Evolutionary conservation across 2,329 filamentous ascomycete species (phyloP), one percentile per base, ranked within the genome.

Genomic region (Paraphoma sp.): DNA sequence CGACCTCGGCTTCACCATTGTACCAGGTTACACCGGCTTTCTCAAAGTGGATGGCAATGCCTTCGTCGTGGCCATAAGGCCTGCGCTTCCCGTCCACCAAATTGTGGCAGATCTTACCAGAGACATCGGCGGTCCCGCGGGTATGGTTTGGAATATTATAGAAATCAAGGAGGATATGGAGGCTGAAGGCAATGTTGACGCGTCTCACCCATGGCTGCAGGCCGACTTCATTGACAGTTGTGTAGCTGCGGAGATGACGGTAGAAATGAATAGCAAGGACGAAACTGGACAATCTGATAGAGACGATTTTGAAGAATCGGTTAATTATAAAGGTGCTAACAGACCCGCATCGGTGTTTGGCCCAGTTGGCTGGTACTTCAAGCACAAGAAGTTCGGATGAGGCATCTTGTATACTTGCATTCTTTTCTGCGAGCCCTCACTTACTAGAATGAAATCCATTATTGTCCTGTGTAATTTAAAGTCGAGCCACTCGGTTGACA

Each of bases 81-180:
- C 38, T n/a, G 17, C 8, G 5, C 4, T 12, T 10, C 36, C 36
- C 16, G 47, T 49, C 6, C 47, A 38, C 23, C 47, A 49, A 31
- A 49, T 49, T 16, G 23, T 43, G 4, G 36, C 10, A 14, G 47
- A 49, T 16, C 10, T 49, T 14, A 43, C 47, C 17, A 14, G 1
- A 9, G 2, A 3, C 5, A 9, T 4, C 7, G 28, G 28, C 3
- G 47, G 47, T 8, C 47, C 47, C 2, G 47, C 47, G 14, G 47
- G 47, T 9, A 49, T 49, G 47, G 36, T 49, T 10, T 49, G 47
- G 18, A 18, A 49, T 29, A 42, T 11, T 3, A 42, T 49, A 14
- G 3, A 16, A 2, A 29, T 28, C 23, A n/a, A 43, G 7, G 47
- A 38, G 6, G 17, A 41, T 29, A 6, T 1, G 6, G 47, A 41